phyloP scores from a whole-genome alignment of 345 rosid genomes.

The Melastoma malabathricum region DNA sequence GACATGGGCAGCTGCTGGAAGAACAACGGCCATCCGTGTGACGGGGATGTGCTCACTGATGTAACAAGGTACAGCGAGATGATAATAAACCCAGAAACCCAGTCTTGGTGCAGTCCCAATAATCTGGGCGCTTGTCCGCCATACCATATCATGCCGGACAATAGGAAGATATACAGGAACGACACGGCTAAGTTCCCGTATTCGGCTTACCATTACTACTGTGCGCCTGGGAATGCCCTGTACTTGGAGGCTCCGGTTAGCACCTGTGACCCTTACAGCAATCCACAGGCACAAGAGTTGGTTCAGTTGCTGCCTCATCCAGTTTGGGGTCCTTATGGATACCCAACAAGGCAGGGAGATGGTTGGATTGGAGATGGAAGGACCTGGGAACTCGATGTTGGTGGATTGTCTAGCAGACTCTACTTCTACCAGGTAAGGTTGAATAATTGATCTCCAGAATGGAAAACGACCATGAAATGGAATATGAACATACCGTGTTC shows the following conservation, averaged over 20 bases:
- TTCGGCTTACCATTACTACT: conserved; percentile 53
- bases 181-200: conserved; percentile 38
- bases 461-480: too few species aligned
- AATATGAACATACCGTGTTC: background rate
- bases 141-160: conserved; percentile 36
- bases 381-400: conserved; percentile 67
- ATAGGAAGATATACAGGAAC: conserved; percentile 34
- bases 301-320: conserved; percentile 66
- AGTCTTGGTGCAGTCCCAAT: conserved; percentile 36
- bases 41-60: conserved; percentile 53
- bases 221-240: conserved; percentile 54
- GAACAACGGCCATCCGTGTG: conserved; percentile 52
- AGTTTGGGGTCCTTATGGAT: conserved; percentile 56
- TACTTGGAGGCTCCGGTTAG: conserved; percentile 29
- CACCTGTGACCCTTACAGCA: conserved; percentile 56
- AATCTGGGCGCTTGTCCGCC: conserved; percentile 37
- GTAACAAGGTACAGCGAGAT: conserved; percentile 70
- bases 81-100: conserved; percentile 49
- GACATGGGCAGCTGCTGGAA: conserved; percentile 91
- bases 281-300: conserved; percentile 66
- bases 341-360: conserved; percentile 45
- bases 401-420: conserved; percentile 44
- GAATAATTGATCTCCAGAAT: too few species aligned
- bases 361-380: conserved; percentile 60
- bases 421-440: conserved; percentile 60